Evolutionary conservation across 352 stramenopile species (phyloP), one percentile per base, ranked within the genome.

Genomic region (Globisporangium megalacanthum): DNA sequence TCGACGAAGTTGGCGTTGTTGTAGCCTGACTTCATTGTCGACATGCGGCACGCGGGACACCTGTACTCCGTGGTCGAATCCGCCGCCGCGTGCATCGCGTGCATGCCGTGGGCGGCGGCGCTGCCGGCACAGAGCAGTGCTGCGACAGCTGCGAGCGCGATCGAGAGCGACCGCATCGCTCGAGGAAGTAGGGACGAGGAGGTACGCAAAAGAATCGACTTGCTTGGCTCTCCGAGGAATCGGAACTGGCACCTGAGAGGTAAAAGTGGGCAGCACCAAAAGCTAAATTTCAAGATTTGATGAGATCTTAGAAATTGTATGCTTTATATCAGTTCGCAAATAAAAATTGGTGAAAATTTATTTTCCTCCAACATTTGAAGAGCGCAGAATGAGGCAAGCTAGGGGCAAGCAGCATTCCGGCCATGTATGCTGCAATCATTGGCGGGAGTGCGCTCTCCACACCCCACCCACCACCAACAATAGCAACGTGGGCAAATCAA

Each of bases 1-100:
- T 70, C 57, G 45, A 90, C 70, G 58, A 86, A 89, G 68, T 88
- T 89, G 6, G 54, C 52, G 61, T 86, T 85, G 56, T 83, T 64
- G 59, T 86, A 86, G 60, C 63, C 69, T 52, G 39, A 68, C 15
- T 79, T 63, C 14, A 75, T 49, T 25, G 75, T 86, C 14, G 73
- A 78, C 80, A 88, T 88, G 64, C 77, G 74, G 63, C 83, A 93
- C 22, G 86, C 70, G 17, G 83, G 81, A 59, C 83, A 93, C 57
- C 69, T 83, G 56, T 78, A 83, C 55, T 78, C 72, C 8, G 68
- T 87, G 60, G 66, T 70, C 58, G 61, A 65, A 25, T 66, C 44
- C 20, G 41, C 52, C 52, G 55, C 47, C 15, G 47, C 35, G 29
- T 61, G 22, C 58, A 59, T 61, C 19, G 2, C 58, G 25, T 62